Evolutionary conservation across 164 flowering plant genomes (phyloP).

Genomic region (Dillenia turbinata): DNA sequence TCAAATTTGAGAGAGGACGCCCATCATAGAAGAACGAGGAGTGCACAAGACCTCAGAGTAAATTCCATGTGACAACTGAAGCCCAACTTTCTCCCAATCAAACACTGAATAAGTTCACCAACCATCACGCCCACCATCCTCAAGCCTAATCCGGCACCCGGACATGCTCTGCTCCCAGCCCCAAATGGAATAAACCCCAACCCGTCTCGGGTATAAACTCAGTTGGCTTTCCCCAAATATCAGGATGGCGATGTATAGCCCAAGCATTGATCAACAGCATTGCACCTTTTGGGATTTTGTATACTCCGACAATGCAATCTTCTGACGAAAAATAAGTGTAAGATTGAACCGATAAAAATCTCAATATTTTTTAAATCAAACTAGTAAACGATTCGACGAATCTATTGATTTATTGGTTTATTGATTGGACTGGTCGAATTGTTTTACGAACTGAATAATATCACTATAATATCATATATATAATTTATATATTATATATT

Average conservation of each 20-base stretch:
- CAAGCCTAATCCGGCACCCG: neutral
- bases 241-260: slow-evolving; percentile 1
- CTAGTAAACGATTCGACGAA: no score
- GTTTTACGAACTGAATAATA: no score
- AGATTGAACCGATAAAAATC: no score
- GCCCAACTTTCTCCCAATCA: neutral
- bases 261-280: neutral
- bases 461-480: no score
- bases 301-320: neutral
- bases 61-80: no score
- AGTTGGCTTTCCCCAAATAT: neutral
- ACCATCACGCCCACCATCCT: neutral
- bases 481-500: no score
- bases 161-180: slow-evolving; percentile 1
- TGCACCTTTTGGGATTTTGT: neutral
- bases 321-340: neutral
- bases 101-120: slow-evolving; percentile 3
- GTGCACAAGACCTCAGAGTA: no score
- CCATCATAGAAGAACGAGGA: no score
- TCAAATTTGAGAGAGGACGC: no score
- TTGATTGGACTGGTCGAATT: no score
- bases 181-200: slow-evolving; percentile 1
- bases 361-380: no score
- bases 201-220: neutral
- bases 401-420: no score